phyloP scores from a whole-genome alignment of 192 early-diverging fungal species.

The Coemansia sp. region DNA sequence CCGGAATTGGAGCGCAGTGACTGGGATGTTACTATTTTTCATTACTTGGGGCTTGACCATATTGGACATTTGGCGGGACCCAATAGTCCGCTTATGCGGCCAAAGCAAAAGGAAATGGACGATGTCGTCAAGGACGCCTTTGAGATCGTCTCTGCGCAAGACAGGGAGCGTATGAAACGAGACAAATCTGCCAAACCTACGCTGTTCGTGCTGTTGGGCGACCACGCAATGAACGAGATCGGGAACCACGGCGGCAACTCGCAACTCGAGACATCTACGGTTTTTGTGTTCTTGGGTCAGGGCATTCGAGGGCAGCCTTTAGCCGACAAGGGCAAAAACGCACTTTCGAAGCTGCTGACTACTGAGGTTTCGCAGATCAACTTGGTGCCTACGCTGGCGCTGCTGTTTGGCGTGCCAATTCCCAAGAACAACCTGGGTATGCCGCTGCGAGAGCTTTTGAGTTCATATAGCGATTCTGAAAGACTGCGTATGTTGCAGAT shows the following conservation, averaged over 20 bases:
- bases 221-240: slow-evolving; percentile 85
- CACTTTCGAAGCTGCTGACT: slow-evolving; percentile 30
- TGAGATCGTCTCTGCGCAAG: slow-evolving; percentile 51
- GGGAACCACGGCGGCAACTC: slow-evolving; percentile 61
- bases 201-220: slow-evolving; percentile 77
- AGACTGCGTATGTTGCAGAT: slow-evolving; percentile 62
- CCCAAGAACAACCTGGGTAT: slow-evolving; percentile 58
- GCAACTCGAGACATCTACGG: slow-evolving; percentile 57
- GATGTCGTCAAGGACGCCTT: slow-evolving; percentile 63
- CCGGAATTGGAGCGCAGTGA: slow-evolving; percentile 60
- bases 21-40: slow-evolving; percentile 78
- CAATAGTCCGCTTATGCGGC: slow-evolving; percentile 67
- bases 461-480: slow-evolving; percentile 25
- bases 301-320: slow-evolving; percentile 25
- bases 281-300: slow-evolving; percentile 56
- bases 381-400: slow-evolving; percentile 53
- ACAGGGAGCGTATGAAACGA: slow-evolving; percentile 40
- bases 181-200: slow-evolving; percentile 60
- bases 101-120: slow-evolving; percentile 83
- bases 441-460: slow-evolving; percentile 48
- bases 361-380: slow-evolving; percentile 52
- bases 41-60: slow-evolving; percentile 85
- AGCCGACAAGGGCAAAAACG: slow-evolving; percentile 25
- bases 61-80: slow-evolving; percentile 79
- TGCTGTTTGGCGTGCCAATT: slow-evolving; percentile 60